A percentile compares a stretch with the other conserved stretches of the same genome.
phyloP scores from a whole-genome alignment of 495 filamentous ascomycete genomes.

The Daldinia caldariorum region DNA sequence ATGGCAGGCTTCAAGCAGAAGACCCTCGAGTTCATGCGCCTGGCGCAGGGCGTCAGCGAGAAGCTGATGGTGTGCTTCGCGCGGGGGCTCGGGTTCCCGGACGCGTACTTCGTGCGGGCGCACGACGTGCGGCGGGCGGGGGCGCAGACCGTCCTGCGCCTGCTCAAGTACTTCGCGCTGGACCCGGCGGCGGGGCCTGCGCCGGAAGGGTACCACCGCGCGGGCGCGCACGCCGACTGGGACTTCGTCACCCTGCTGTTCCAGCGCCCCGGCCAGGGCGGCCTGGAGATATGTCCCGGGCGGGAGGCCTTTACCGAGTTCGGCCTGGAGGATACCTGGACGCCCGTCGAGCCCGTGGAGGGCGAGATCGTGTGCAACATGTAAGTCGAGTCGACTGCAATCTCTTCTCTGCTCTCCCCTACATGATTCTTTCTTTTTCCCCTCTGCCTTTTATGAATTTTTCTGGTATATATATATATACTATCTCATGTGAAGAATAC shows the following conservation, averaged over 20 bases:
- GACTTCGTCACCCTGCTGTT: slow-evolving; percentile 73
- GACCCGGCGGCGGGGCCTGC: slow-evolving; percentile 44
- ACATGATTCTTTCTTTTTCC: background rate
- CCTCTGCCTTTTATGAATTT: background rate
- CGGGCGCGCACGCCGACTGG: slow-evolving; percentile 73
- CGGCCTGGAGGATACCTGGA: slow-evolving; percentile 68
- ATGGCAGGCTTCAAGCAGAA: background rate
- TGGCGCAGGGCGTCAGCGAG: slow-evolving; percentile 63
- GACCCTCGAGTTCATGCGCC: slow-evolving; percentile 63
- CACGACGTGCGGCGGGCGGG: slow-evolving; percentile 61
- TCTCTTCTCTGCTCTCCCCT: too few species aligned
- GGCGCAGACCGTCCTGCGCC: slow-evolving; percentile 65
- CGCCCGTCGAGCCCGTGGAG: slow-evolving; percentile 64
- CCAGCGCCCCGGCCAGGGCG: slow-evolving; percentile 68
- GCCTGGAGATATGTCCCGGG: slow-evolving; percentile 73
- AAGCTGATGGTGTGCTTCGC: slow-evolving; percentile 69
- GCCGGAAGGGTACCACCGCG: slow-evolving; percentile 65
- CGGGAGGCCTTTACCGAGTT: slow-evolving; percentile 69
- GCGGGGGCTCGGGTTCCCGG: slow-evolving; percentile 63
- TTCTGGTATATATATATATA: too few species aligned
- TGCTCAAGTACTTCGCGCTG: slow-evolving; percentile 65
- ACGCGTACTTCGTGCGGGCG: slow-evolving; percentile 65
- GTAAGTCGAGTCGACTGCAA: slow-evolving; percentile 35
- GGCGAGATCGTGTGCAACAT: slow-evolving; percentile 75
- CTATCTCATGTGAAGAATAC: too few species aligned